Percentiles rank a stretch among this genome's conserved stretches.
Conservation (phyloP, 2,329 filamentous ascomycete genomes). For the Microdochium paspali region DNA sequence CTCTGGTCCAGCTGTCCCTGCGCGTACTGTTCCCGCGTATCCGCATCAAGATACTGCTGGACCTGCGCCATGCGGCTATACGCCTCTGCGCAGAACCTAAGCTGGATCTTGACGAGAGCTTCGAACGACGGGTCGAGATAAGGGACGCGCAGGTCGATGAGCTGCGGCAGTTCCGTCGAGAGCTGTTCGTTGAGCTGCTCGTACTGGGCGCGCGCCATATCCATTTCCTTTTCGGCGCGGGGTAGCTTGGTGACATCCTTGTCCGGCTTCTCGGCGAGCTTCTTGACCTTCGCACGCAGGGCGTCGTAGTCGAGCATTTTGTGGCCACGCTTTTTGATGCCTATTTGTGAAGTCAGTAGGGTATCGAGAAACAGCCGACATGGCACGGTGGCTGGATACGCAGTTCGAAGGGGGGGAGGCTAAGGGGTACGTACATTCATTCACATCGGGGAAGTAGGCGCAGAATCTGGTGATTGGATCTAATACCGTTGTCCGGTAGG, state of each 20-base stretch:
- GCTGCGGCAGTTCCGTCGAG: conserved; percentile 82
- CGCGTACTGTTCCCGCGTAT: conserved; percentile 93
- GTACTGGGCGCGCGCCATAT: conserved; percentile 87
- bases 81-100: conserved; percentile 94
- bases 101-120: conserved; percentile 95
- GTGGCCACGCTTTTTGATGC: conserved; percentile 96
- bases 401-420: too few relatives aligned
- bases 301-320: conserved; percentile 98
- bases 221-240: conserved; percentile 89
- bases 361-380: too few relatives aligned
- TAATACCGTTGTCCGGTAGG: conserved; percentile 86
- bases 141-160: conserved; percentile 93
- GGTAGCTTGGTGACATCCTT: conserved; percentile 97
- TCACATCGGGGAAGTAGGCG: conserved; percentile 97
- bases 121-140: conserved; percentile 97
- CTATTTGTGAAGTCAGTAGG: conserved; percentile 24
- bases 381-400: too few relatives aligned
- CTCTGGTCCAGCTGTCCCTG: conserved; percentile 82
- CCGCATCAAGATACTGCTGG: conserved; percentile 93
- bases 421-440: conserved; percentile 64
- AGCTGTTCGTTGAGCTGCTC: conserved; percentile 97
- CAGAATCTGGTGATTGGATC: conserved; percentile 95
- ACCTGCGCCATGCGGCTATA: conserved; percentile 98
- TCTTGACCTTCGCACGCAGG: conserved; percentile 92
- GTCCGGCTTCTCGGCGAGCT: conserved; percentile 94